phyloP scores from a whole-genome alignment of 2,329 filamentous ascomycete genomes.

The Fusarium miscanthi region DNA sequence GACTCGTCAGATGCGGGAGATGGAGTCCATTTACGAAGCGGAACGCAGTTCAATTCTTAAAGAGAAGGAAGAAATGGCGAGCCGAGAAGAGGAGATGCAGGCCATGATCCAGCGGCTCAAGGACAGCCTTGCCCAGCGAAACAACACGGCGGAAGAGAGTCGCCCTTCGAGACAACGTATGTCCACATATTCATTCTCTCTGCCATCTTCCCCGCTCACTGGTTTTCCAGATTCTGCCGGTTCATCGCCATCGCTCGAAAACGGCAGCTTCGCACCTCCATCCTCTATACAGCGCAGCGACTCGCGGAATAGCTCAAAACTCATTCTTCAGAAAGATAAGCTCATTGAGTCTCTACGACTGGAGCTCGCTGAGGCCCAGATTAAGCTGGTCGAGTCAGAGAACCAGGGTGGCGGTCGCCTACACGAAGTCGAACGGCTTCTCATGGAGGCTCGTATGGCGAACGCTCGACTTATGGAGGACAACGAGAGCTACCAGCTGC shows the following conservation, averaged over 20 bases:
- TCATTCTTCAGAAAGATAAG: constrained; percentile 95
- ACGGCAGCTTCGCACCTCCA: constrained; percentile 85
- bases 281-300: constrained; percentile 87
- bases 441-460: constrained; percentile 93
- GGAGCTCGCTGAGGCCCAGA: constrained; percentile 93
- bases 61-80: constrained; percentile 89
- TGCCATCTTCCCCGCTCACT: constrained; percentile 35
- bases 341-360: constrained; percentile 91
- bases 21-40: constrained; percentile 91
- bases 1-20: constrained; percentile 84
- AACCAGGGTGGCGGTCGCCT: constrained; percentile 89
- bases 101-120: constrained; percentile 90
- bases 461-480: constrained; percentile 98
- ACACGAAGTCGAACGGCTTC: constrained; percentile 87
- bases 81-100: constrained; percentile 90
- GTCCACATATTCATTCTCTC: constrained; percentile 51
- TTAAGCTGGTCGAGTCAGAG: constrained; percentile 94
- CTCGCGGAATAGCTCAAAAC: constrained; percentile 87
- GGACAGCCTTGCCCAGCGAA: constrained; percentile 84
- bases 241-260: constrained; percentile 76
- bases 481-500: constrained; percentile 96
- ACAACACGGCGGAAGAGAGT: constrained; percentile 67
- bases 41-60: constrained; percentile 88
- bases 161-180: constrained; percentile 66
- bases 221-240: constrained; percentile 52